phyloP scores from a whole-genome alignment of 352 stramenopile species.

The Pelagophyceae sp. region DNA sequence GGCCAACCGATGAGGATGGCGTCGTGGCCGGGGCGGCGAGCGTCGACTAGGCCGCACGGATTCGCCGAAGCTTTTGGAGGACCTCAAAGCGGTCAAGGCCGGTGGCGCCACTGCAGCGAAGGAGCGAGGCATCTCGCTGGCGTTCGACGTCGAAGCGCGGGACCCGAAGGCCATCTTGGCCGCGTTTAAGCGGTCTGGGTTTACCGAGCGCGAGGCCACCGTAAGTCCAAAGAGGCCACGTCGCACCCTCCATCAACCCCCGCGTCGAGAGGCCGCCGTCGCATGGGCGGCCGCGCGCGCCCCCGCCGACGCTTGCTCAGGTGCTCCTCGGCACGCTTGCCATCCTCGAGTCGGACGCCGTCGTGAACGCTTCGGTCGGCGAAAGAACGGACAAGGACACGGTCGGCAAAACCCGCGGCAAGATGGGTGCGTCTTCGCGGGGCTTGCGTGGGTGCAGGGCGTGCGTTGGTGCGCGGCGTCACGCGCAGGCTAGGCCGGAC shows the following conservation, averaged over 20 bases:
- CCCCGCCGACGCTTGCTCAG: too few relatives aligned
- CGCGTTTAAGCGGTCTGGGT: constrained; percentile 42
- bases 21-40: constrained; percentile 33
- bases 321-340: constrained; percentile 45
- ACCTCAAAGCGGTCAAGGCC: not conserved
- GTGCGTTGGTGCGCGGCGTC: too few relatives aligned
- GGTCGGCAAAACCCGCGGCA: constrained; percentile 46
- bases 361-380: constrained; percentile 33
- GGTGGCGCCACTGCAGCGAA: constrained; percentile 1
- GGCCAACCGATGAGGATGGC: too few relatives aligned
- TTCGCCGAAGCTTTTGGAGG: not conserved
- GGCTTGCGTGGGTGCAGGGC: too few relatives aligned
- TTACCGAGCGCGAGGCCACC: constrained; percentile 57
- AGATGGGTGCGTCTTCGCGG: too few relatives aligned
- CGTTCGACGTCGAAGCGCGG: constrained; percentile 37
- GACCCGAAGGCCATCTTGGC: constrained; percentile 31
- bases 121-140: constrained; percentile 37
- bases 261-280: too few relatives aligned
- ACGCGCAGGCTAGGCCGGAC: too few relatives aligned
- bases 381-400: constrained; percentile 41
- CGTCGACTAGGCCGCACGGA: constrained; percentile 28
- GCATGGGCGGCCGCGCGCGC: too few relatives aligned
- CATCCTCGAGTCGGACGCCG: constrained; percentile 47
- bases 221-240: too few relatives aligned
- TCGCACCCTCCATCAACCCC: too few relatives aligned